Base-by-base conservation (phyloP, 176 grass and related monocot species). In the Oryza longistaminata region DNA sequence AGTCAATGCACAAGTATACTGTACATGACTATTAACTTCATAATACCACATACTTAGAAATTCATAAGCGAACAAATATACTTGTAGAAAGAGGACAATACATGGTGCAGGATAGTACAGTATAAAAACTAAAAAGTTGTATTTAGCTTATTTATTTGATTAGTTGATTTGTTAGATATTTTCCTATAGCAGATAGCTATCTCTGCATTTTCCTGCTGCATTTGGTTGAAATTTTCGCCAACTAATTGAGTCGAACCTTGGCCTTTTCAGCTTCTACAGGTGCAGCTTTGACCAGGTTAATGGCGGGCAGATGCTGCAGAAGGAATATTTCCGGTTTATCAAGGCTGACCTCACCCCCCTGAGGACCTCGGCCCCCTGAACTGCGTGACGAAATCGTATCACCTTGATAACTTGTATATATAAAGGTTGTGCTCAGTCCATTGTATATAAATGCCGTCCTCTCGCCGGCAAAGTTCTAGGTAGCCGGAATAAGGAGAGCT, bases 201-300 rank as follows among this genome's bases (percentile, higher is more conserved):
- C 13, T 14, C 9, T 24, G 33, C 71, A 43, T 75, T 66, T 85
- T 71, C n/a, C 11, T 84, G 55, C 9, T 61, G 24, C 33, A 83
- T 64, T 10, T 21, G 17, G 17, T 43, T 82, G 19, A 27, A 69
- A 69, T n/a, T 21, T 16, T 74, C 19, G 15, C 21, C 34, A 11
- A 13, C 25, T 72, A 52, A 81, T 71, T 22, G 21, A 5, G 12
- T 24, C 7, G 12, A 13, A 27, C 5, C 80, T 83, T 52, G 22
- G 6, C 17, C 3, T 72, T 64, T 88, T 22, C 95, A 97, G 95
- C 88, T 97, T 97, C 89, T 87, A 92, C 87, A 93, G 83, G 68
- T 97, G 92, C 81, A 90, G 77, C 72, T 97, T 95, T 66, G 95
- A 97, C 86, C 89, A 80, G 81, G 91, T 93, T 45, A 93, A 85